Evolutionary conservation across 1,284 basidiomycete genomes (phyloP).

Genomic region (Vanrija pseudolonga): DNA sequence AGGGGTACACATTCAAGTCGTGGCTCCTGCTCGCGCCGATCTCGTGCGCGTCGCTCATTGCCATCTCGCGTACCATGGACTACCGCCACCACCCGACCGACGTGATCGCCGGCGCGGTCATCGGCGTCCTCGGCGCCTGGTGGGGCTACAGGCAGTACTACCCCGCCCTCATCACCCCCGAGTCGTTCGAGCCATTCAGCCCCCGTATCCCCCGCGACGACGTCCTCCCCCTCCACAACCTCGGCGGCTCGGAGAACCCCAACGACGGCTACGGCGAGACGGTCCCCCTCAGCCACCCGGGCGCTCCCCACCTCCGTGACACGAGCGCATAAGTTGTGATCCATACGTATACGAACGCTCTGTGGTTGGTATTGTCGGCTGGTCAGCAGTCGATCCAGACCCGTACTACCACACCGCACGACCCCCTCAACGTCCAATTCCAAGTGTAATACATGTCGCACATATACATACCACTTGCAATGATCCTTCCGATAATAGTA

Average conservation of each 20-base stretch:
- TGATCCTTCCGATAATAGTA: no score
- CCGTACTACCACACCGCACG: no score
- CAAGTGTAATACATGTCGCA: no score
- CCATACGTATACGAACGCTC: no score
- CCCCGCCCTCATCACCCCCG: constrained; percentile 30
- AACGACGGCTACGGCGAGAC: not conserved
- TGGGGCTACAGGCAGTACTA: constrained; percentile 47
- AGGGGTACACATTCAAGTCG: constrained; percentile 76
- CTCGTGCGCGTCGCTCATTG: constrained; percentile 72
- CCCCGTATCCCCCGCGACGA: constrained; percentile 35
- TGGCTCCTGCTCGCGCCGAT: constrained; percentile 80
- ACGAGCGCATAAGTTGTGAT: no score
- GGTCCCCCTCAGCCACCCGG: no score
- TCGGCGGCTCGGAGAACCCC: not conserved
- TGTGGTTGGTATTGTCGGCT: no score
- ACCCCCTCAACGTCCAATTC: no score
- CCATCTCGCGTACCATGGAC: constrained; percentile 76
- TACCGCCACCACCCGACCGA: constrained; percentile 46
- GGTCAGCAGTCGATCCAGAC: no score
- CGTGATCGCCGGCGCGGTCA: constrained; percentile 41
- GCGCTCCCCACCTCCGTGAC: no score
- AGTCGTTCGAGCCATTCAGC: constrained; percentile 39
- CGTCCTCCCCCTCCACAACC: constrained; percentile 9
- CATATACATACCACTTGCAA: no score
- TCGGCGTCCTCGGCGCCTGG: constrained; percentile 38